Conservation (phyloP, 2,329 filamentous ascomycete genomes). For the Venturia oleaginea region DNA sequence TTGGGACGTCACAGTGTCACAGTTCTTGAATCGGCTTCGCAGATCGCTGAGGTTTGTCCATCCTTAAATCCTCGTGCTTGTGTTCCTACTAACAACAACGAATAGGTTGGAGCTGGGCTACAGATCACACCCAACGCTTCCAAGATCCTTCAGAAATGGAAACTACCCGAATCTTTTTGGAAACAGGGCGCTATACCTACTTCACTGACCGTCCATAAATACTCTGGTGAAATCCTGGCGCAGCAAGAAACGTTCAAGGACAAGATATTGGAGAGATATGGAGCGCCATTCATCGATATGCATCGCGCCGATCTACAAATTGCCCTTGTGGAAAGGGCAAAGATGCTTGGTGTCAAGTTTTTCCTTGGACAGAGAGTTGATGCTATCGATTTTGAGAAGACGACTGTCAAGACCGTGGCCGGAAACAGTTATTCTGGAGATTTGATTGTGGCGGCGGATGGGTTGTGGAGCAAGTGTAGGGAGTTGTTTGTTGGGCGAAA, state of each 20-base stretch:
- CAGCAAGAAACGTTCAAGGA: slow-evolving; percentile 43
- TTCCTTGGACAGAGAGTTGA: slow-evolving; percentile 36
- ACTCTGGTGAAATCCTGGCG: slow-evolving; percentile 40
- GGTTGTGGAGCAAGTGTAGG: slow-evolving; percentile 41
- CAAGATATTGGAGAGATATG: slow-evolving; percentile 40
- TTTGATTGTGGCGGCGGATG: slow-evolving; percentile 55
- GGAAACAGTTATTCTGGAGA: slow-evolving; percentile 40
- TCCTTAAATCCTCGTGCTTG: background rate
- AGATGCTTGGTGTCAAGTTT: slow-evolving; percentile 40
- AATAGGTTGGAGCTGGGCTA: slow-evolving; percentile 39
- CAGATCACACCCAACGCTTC: slow-evolving; percentile 42
- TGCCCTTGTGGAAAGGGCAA: slow-evolving; percentile 38
- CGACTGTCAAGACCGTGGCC: slow-evolving; percentile 31
- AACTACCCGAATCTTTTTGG: slow-evolving; percentile 10
- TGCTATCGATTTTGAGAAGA: slow-evolving; percentile 29
- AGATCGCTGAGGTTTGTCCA: slow-evolving; percentile 33
- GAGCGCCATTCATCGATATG: slow-evolving; percentile 45
- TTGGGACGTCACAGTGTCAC: slow-evolving; percentile 40
- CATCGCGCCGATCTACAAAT: slow-evolving; percentile 45
- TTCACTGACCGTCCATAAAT: slow-evolving; percentile 44
- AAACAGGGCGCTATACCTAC: slow-evolving; percentile 32
- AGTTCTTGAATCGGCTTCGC: slow-evolving; percentile 39
- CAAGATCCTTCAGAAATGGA: slow-evolving; percentile 29
- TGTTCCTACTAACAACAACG: background rate
- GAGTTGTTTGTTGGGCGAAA: slow-evolving; percentile 36